Evolutionary conservation across 306 rosid genomes (phyloP), one percentile per base, ranked within the genome.

Genomic region (Herpetospermum pedunculosum): DNA sequence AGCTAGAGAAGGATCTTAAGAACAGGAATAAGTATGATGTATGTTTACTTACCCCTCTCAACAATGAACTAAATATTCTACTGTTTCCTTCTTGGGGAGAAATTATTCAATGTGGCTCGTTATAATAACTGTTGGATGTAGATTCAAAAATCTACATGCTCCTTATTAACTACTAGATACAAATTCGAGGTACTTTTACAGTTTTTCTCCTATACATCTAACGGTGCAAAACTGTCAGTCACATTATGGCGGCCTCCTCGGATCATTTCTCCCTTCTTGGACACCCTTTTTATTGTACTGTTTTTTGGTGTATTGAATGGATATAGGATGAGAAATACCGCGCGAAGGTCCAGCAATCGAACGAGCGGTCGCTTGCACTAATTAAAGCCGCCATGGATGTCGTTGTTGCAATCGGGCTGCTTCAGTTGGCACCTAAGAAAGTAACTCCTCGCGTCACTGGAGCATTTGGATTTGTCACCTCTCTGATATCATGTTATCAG

Each of bases 401-500:
- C 30, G 99, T 94, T 60, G 97, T 94, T 21, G 97, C 97, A 2
- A 85, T 77, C 75, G 97, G 99, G 60, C 79, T 94, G 81, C 99
- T 94, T 78, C 99, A 91, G 85, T 67, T 94, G 87, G 89, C 89
- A 13, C 99, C 99, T 8, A 83, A 87, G 86, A 94, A 89, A 84
- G 84, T 91, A 59, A 94, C 84, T 15, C 91, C 99, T 0, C 99
- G 96, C 12, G 95, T 94, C 15, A 91, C 99, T 4, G 99, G 99
- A 49, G 96, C 89, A 23, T 80, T 94, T 52, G 99, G 99, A 78
- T 91, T 94, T 83, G 85, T 75, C 60, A 49, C 88, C 81, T 94
- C 99, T 60, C 87, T 94, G 58, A 91, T 94, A 75, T 89, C 99
- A 30, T 94, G 99, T 79, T 94, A 91, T 83, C 99, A 94, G 99